These are phyloP conservation scores for Tuber brumale DNA, from an alignment of 495 filamentous ascomycete genomes.

Conservation along the genomic window DNA sequence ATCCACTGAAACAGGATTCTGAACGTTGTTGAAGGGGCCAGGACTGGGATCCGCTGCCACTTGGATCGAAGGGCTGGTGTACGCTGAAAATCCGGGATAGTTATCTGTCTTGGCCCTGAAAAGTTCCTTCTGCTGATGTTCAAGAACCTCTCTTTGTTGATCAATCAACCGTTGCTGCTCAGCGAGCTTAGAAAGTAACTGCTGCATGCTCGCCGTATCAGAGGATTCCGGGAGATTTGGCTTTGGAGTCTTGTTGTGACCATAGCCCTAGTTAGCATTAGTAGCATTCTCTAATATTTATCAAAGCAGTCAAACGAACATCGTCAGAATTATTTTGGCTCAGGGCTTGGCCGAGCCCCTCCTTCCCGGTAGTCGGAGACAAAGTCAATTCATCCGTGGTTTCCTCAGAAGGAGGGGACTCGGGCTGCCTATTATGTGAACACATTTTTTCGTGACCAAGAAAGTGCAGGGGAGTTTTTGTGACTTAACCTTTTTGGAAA, in stretches of 20 bases:
- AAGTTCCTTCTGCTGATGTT: constrained; percentile 46
- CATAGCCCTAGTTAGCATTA: constrained; percentile 28
- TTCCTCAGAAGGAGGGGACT: not conserved
- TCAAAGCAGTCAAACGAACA: not conserved
- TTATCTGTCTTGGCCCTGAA: constrained; percentile 30
- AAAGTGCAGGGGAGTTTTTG: constrained; percentile 6
- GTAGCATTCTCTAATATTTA: not conserved
- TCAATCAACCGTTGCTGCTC: constrained; percentile 58
- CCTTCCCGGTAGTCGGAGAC: not conserved
- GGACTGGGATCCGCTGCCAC: constrained; percentile 49
- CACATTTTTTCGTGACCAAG: constrained; percentile 1
- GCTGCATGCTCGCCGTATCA: constrained; percentile 46
- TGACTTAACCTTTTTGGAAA: constrained; percentile 25
- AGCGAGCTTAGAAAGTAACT: constrained; percentile 59
- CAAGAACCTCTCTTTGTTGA: constrained; percentile 51
- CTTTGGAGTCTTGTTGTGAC: constrained; percentile 35
- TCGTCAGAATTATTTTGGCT: not conserved
- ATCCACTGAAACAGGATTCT: constrained; percentile 28
- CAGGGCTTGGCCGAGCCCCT: not conserved
- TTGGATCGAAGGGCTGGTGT: constrained; percentile 30
- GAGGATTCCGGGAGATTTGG: constrained; percentile 5
- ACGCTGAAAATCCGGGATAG: constrained; percentile 21
- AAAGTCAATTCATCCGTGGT: not conserved
- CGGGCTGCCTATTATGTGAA: constrained; percentile 4
- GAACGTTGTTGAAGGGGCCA: constrained; percentile 52